Evolutionary conservation across 106 monocot genomes (phyloP).

Genomic region (Apostasia ramifera): DNA sequence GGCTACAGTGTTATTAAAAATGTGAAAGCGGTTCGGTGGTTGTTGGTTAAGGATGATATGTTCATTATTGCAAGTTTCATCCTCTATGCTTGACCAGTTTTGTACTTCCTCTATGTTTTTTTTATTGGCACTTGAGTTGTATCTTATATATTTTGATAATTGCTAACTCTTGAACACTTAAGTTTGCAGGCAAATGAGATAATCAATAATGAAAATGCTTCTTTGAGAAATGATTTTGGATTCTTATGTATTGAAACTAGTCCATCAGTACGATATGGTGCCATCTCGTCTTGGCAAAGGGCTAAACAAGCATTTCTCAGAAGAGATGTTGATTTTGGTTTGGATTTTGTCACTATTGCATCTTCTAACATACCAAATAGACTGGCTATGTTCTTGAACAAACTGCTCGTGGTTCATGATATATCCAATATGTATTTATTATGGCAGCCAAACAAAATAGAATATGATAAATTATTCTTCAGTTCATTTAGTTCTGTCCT

Average conservation of each 20-base stretch:
- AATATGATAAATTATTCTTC: constrained; percentile 52
- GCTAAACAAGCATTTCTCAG: constrained; percentile 17
- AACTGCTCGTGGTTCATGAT: constrained; percentile 46
- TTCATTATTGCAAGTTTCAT: too few species aligned
- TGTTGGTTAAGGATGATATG: too few species aligned
- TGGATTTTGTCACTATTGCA: constrained; percentile 20
- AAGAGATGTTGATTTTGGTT: constrained; percentile 19
- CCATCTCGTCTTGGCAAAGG: constrained; percentile 17
- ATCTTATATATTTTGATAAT: too few species aligned
- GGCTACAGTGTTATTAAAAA: too few species aligned
- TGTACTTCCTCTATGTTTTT: background rate
- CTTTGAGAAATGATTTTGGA: constrained; percentile 18
- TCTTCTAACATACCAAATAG: constrained; percentile 21
- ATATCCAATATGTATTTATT: constrained; percentile 35
- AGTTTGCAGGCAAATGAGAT: constrained; percentile 50
- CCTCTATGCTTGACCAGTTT: background rate
- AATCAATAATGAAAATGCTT: constrained; percentile 21
- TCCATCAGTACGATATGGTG: constrained; percentile 8
- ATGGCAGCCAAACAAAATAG: constrained; percentile 21
- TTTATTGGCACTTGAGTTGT: too few species aligned
- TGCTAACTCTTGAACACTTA: constrained; percentile 6
- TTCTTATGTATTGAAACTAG: constrained; percentile 16
- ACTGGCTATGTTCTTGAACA: constrained; percentile 30
- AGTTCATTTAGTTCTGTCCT: constrained; percentile 41
- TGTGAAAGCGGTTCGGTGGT: too few species aligned